Percentiles rank a stretch among this genome's conserved stretches.
phyloP scores from a whole-genome alignment of 495 filamentous ascomycete genomes.

The Trichocladium antarcticum region DNA sequence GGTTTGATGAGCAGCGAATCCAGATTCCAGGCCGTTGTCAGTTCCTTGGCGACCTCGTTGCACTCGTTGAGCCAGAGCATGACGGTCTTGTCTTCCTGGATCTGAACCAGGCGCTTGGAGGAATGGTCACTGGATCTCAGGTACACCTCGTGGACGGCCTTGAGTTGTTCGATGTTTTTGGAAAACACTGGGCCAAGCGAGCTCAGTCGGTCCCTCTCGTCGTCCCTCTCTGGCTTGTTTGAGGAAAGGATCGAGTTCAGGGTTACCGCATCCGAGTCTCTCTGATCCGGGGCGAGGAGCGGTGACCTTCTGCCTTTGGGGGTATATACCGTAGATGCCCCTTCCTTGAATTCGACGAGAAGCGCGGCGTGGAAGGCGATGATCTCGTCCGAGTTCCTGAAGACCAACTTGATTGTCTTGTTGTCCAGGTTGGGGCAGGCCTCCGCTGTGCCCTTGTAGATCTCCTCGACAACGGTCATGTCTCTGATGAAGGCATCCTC shows the following conservation, averaged over 20 bases:
- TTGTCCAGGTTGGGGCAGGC: slow-evolving; percentile 65
- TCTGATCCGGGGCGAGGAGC: slow-evolving; percentile 20
- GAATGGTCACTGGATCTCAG: slow-evolving; percentile 78
- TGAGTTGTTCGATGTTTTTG: slow-evolving; percentile 62
- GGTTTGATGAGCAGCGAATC: slow-evolving; percentile 93
- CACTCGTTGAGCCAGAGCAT: slow-evolving; percentile 89
- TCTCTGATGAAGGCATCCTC: slow-evolving; percentile 78
- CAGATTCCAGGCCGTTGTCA: slow-evolving; percentile 87
- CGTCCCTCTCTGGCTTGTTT: slow-evolving; percentile 28
- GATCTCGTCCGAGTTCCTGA: slow-evolving; percentile 81
- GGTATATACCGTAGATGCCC: slow-evolving; percentile 60
- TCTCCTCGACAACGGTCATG: slow-evolving; percentile 92
- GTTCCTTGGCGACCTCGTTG: slow-evolving; percentile 70
- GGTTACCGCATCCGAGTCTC: slow-evolving; percentile 27
- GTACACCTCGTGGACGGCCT: slow-evolving; percentile 75
- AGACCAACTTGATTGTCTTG: slow-evolving; percentile 77
- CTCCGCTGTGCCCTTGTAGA: slow-evolving; percentile 90
- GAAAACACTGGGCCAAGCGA: slow-evolving; percentile 70
- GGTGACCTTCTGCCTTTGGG: slow-evolving; percentile 37
- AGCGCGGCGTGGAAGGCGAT: slow-evolving; percentile 71
- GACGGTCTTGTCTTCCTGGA: slow-evolving; percentile 64
- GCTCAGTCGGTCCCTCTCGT: slow-evolving; percentile 59
- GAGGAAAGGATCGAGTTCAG: slow-evolving; percentile 18
- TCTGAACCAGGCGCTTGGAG: slow-evolving; percentile 59
- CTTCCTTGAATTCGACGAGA: slow-evolving; percentile 64